Percentiles rank a stretch among this genome's conserved stretches.
phyloP scores from a whole-genome alignment of 495 filamentous ascomycete genomes.

The Tuber microsphaerosporum region DNA sequence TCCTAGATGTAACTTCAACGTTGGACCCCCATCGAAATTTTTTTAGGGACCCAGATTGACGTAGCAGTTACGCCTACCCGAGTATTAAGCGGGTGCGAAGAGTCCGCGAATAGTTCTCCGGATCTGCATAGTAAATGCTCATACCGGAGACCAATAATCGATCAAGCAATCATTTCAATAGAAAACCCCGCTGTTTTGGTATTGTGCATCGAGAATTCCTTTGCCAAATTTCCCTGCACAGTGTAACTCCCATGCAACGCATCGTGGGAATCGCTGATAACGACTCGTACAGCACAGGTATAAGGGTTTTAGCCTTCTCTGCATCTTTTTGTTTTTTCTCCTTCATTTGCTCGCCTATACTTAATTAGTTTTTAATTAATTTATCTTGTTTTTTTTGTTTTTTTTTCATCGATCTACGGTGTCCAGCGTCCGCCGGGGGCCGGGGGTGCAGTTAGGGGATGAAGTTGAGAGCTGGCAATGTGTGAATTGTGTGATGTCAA shows the following conservation, averaged over 20 bases:
- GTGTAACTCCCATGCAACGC: not conserved
- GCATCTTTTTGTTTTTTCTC: not conserved
- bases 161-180: not conserved
- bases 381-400: not conserved
- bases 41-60: not conserved
- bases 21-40: not conserved
- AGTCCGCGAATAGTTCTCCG: not conserved
- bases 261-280: not conserved
- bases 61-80: not conserved
- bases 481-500: not conserved
- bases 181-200: not conserved
- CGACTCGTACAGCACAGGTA: not conserved
- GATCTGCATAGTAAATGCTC: not conserved
- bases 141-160: not conserved
- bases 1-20: not conserved
- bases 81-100: not conserved
- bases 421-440: not conserved
- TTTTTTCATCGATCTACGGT: not conserved
- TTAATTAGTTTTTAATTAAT: not conserved
- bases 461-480: not conserved
- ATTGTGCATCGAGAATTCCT: not conserved
- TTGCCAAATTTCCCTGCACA: not conserved
- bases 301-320: not conserved
- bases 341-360: not conserved
- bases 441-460: not conserved